A percentile compares a stretch with the other conserved stretches of the same genome.
Evolutionary conservation across 331 rosid species (phyloP).

Genomic region (Spiraea crenata): DNA sequence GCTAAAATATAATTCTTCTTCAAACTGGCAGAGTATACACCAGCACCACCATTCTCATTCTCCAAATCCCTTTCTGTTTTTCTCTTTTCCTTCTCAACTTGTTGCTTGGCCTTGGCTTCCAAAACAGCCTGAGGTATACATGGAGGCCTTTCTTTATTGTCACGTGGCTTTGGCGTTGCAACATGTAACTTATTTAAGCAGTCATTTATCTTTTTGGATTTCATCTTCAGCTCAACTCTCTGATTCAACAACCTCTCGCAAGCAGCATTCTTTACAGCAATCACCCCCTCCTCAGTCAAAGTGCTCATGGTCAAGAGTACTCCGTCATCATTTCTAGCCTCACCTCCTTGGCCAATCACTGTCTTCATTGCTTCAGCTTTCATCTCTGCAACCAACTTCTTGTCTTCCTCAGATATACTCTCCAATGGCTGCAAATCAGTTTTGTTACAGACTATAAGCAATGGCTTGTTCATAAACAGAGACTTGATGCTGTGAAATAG

Average conservation of each 20-base stretch:
- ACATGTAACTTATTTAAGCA: constrained; percentile 78
- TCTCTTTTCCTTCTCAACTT: constrained; percentile 54
- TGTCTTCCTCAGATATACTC: constrained; percentile 68
- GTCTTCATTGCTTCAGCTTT: constrained; percentile 81
- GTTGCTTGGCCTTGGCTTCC: constrained; percentile 65
- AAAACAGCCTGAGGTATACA: constrained; percentile 71
- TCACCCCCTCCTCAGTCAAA: constrained; percentile 69
- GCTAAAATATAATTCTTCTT: constrained; percentile 68
- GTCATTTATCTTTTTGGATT: constrained; percentile 67
- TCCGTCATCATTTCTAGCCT: constrained; percentile 49
- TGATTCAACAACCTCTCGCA: constrained; percentile 76
- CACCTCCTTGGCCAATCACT: constrained; percentile 68
- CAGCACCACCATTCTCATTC: constrained; percentile 88
- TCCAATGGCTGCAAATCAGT: constrained; percentile 69
- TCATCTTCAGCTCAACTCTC: constrained; percentile 84
- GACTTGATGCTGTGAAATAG: constrained; percentile 88
- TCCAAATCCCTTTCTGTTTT: constrained; percentile 75
- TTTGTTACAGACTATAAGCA: constrained; percentile 72
- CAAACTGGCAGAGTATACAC: constrained; percentile 78
- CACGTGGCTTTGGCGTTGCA: constrained; percentile 76
- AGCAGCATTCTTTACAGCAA: constrained; percentile 79
- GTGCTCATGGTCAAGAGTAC: constrained; percentile 80
- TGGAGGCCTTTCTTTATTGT: constrained; percentile 69
- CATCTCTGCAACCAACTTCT: constrained; percentile 70
- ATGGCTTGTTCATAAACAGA: constrained; percentile 80